phyloP scores from a whole-genome alignment of 352 stramenopile species.

The Globisporangium canariense region DNA sequence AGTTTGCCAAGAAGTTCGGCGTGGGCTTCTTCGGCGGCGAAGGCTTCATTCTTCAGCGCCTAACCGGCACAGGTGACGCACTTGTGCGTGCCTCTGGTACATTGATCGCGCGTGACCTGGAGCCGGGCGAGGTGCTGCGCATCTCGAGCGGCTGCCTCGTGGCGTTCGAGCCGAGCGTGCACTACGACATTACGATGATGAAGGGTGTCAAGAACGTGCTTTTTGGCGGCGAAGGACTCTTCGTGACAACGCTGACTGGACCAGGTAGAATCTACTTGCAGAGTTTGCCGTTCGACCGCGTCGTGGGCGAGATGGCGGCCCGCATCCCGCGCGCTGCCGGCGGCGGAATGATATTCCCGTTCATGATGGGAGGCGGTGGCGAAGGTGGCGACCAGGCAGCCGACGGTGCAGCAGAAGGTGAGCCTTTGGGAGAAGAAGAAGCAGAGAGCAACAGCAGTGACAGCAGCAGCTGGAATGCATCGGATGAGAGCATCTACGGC shows the following conservation, averaged over 20 bases:
- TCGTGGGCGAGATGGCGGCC: conserved; percentile 90
- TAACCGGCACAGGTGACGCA: conserved; percentile 89
- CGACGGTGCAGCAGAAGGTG: conserved; percentile 17
- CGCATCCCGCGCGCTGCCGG: conserved; percentile 77
- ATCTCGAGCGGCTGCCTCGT: conserved; percentile 92
- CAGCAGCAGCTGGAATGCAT: conserved; percentile 29
- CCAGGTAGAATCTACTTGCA: conserved; percentile 91
- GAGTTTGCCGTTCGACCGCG: conserved; percentile 89
- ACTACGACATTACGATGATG: conserved; percentile 91
- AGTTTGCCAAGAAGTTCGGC: conserved; percentile 89
- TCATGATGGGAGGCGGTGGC: conserved; percentile 65
- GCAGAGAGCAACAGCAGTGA: conserved; percentile 2
- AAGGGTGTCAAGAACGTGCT: conserved; percentile 93
- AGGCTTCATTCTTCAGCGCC: conserved; percentile 92
- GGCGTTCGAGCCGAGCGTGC: conserved; percentile 82
- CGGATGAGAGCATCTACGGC: conserved; percentile 55
- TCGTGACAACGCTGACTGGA: conserved; percentile 92
- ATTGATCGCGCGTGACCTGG: conserved; percentile 85
- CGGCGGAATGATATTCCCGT: conserved; percentile 86
- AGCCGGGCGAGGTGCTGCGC: conserved; percentile 85
- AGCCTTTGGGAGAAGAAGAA: conserved; percentile 8
- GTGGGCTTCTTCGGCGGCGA: conserved; percentile 94
- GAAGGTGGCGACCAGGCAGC: conserved; percentile 7
- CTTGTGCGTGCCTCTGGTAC: conserved; percentile 90
- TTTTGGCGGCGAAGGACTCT: conserved; percentile 93